Base-by-base conservation (phyloP, 1,284 basidiomycete genomes). In the Apiotrichum gamsii region DNA sequence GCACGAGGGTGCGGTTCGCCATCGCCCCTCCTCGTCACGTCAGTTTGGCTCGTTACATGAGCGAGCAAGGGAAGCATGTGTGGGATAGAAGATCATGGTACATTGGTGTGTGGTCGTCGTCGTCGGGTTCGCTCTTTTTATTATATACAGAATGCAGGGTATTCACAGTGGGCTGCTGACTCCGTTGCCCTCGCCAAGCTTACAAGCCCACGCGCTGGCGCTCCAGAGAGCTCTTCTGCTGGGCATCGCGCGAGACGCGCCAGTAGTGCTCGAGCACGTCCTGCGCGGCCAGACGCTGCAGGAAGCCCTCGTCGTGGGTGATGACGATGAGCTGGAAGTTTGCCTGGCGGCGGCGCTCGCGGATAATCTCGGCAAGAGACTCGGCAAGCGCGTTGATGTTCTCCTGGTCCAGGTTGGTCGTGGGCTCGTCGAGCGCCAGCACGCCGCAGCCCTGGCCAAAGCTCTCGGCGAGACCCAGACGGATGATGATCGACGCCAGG, bases 281-380 rank as follows among this genome's bases (percentile, higher is more conserved):
- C 54, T 81, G 82, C 51, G 87, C 85, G 1, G 89, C 88, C 24
- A 94, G 78, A 38, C 68, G 60, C 47, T 71, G 65, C 19, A 72
- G 52, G 62, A 72, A 72, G 4, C 62, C 69, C 71, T 96, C 91
- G 74, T 96, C 91, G 69, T 96, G 91, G 1, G 89, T 93, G 71
- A 98, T 98, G 62, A 99, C 87, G 57, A 99, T 87, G 37, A 98
- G 79, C 74, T 99, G 94, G 79, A 97, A 96, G 70, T 95, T 96
- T 8, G 84, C 79, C 65, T 91, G 86, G 47, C 79, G 79, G 66
- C 85, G 85, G 59, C 90, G 82, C 64, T 94, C 90, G 54, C 91
- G 84, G 73, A 95, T 93, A 66, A 95, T 90, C 61, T 96, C 93
- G 8, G 93, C 84, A 18, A 99, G 78, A 59, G 90, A 88, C 33